Evolutionary conservation across 805 yeast species (phyloP).

Genomic region (Saccharomyces jurei): DNA sequence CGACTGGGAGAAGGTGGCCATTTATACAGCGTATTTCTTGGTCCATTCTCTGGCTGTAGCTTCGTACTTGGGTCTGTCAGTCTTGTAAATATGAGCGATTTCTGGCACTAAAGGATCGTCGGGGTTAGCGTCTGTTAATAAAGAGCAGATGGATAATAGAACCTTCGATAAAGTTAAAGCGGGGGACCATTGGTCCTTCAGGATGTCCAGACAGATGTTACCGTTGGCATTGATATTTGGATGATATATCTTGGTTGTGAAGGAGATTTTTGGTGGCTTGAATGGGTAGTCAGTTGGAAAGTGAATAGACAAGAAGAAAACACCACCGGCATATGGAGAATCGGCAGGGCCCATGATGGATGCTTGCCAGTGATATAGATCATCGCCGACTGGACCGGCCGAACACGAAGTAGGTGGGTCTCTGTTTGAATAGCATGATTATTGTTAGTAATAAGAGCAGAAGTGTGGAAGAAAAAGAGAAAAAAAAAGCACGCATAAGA

Average conservation of each 20-base stretch:
- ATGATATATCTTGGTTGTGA: conserved; percentile 93
- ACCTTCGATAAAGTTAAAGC: conserved; percentile 95
- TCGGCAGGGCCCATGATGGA: conserved; percentile 98
- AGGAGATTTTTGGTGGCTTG: conserved; percentile 91
- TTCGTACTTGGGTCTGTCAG: conserved; percentile 88
- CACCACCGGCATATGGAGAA: conserved; percentile 85
- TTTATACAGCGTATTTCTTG: conserved; percentile 86
- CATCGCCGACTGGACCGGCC: conserved; percentile 98
- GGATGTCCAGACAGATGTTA: conserved; percentile 90
- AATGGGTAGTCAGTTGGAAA: conserved; percentile 99
- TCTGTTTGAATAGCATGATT: conserved; percentile 36
- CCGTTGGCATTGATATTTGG: conserved; percentile 96
- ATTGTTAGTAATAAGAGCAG: conserved; percentile 8
- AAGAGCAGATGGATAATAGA: conserved; percentile 85
- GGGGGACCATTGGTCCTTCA: conserved; percentile 98
- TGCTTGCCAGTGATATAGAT: conserved; percentile 98
- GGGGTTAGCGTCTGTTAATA: conserved; percentile 95
- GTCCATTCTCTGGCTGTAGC: conserved; percentile 99
- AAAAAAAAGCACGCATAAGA: not conserved
- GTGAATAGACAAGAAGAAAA: conserved; percentile 89
- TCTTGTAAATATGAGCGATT: conserved; percentile 92
- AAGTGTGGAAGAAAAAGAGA: not conserved
- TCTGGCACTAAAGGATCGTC: conserved; percentile 99
- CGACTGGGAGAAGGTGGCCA: not conserved
- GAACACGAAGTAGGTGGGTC: conserved; percentile 99